Base-by-base conservation (phyloP, 108 stramenopile species). In the Nitzschia putrida region DNA sequence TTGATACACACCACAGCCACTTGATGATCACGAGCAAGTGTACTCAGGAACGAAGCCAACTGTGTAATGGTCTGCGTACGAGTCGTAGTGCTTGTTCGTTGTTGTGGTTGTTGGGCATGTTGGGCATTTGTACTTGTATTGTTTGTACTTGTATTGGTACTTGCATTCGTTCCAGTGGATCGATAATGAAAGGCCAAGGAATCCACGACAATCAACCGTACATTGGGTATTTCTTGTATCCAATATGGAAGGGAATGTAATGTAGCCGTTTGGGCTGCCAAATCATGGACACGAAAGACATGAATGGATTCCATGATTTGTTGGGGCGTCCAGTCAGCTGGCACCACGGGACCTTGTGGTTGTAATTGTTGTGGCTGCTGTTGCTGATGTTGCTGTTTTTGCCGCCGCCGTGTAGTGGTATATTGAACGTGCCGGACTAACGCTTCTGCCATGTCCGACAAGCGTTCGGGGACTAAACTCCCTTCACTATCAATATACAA, bases 131-230 rank as follows among this genome's bases (percentile, higher is more conserved):
- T 42, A 56, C 16, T 58, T 4, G 53, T 72, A 8, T 43, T 50
- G 34, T 63, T 42, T 12, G 24, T 38, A 29, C 23, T 64, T 49
- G 34, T 72, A 47, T 7, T 52, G 23, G 41, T 53, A 5, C 22
- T 25, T 21, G 68, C 52, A 37, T 38, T 58, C 10, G 8, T 8
- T 9, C n/a, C 8, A n/a, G 23, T 58, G 10, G 57, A n/a, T 26
- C 97, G 75, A 70, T 89, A 96, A 77, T 95, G 98, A 84, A 97
- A 98, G 21, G 97, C 97, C 55, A 98, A 76, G 47, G 89, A 91
- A 73, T 98, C 98, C 25, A 98, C 68, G 45, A 97, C 86, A 6
- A 98, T 68, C 47, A 97, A 71, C 65, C 79, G 76, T 37, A 95
- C 85, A 13, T 85, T 86, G 11, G 58, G 10, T n/a, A n/a, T n/a